Conservation (phyloP, 2,329 filamentous ascomycete species). For the Trichoderma guizhouense region DNA sequence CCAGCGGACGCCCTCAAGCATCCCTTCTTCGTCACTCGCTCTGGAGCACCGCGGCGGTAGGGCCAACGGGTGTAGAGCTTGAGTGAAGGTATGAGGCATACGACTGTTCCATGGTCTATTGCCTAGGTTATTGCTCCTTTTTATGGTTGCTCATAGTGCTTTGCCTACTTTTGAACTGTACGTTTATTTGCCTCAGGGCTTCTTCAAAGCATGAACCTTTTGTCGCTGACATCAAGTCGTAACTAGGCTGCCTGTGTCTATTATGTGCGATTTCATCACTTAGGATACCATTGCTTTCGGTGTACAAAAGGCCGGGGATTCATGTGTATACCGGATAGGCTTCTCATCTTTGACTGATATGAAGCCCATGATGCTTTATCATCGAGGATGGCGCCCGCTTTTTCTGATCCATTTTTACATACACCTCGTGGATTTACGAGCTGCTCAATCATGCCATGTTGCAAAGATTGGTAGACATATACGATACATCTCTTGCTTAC, state of each 20-base stretch:
- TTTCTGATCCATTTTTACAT: not conserved
- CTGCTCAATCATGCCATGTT: not conserved
- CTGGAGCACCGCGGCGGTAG: slow-evolving; percentile 27
- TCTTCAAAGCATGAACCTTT: not conserved
- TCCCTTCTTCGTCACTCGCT: slow-evolving; percentile 67
- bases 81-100: not conserved
- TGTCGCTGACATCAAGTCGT: not conserved
- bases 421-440: not conserved
- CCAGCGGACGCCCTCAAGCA: slow-evolving; percentile 83
- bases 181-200: not conserved
- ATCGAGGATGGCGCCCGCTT: not conserved
- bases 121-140: not conserved
- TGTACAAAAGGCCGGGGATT: not conserved
- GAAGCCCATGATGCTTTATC: not conserved
- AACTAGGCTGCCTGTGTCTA: not conserved
- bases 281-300: not conserved
- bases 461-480: not conserved
- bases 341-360: not conserved
- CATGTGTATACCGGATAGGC: not conserved
- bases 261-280: not conserved
- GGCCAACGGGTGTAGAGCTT: not conserved
- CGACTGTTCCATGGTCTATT: not conserved
- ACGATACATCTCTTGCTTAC: not conserved
- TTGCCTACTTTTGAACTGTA: not conserved
- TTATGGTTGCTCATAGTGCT: not conserved